These are phyloP conservation scores for Ramularia collo-cygni DNA, from an alignment of 2,329 filamentous ascomycete genomes.

Conservation along the genomic window DNA sequence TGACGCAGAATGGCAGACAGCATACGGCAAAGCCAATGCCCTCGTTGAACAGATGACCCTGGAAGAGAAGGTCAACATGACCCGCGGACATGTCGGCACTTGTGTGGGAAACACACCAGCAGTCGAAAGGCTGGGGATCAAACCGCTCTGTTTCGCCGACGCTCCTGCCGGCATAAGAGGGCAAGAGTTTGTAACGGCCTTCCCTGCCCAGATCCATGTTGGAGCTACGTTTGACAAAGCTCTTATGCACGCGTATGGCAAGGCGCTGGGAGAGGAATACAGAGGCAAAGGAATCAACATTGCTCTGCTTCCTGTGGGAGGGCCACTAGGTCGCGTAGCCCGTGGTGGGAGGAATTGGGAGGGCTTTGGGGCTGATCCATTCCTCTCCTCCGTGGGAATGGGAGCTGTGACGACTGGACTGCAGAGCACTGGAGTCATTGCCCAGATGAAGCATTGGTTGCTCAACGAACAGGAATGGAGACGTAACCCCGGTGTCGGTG, in stretches of 20 bases:
- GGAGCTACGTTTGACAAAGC: constrained; percentile 47
- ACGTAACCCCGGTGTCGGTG: constrained; percentile 31
- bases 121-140: constrained; percentile 62
- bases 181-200: constrained; percentile 69
- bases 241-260: constrained; percentile 46
- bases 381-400: constrained; percentile 48
- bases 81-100: constrained; percentile 25
- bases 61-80: constrained; percentile 31
- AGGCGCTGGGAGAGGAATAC: constrained; percentile 43
- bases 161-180: constrained; percentile 55
- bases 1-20: constrained; percentile 22
- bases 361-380: constrained; percentile 61
- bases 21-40: constrained; percentile 26
- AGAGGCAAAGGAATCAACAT: constrained; percentile 27
- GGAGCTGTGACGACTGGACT: constrained; percentile 48
- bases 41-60: constrained; percentile 31
- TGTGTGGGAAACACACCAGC: constrained; percentile 75
- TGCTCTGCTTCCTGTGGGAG: constrained; percentile 60
- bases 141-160: constrained; percentile 38
- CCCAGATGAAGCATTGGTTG: constrained; percentile 46
- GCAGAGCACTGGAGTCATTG: constrained; percentile 31
- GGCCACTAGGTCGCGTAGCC: constrained; percentile 41
- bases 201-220: constrained; percentile 66
- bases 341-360: constrained; percentile 38
- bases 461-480: constrained; percentile 53